Evolutionary conservation across 2,329 filamentous ascomycete species (phyloP).

Genomic region (Thelonectria discophora): DNA sequence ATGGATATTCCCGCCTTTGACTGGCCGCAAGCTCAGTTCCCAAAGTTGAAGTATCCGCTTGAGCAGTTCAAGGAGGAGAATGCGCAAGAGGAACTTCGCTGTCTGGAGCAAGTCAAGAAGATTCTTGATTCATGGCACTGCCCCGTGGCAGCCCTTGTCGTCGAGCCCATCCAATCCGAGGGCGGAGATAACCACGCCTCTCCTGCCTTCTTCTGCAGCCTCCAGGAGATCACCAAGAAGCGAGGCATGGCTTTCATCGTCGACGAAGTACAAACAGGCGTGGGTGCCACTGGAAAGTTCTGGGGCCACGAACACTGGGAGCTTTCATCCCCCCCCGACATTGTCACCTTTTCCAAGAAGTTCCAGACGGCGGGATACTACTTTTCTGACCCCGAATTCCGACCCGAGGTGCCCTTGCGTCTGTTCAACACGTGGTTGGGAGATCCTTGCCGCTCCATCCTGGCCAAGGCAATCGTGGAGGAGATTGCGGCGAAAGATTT

Average conservation of each 20-base stretch:
- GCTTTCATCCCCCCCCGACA: slow-evolving; percentile 80
- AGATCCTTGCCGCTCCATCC: slow-evolving; percentile 82
- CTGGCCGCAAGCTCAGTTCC: slow-evolving; percentile 91
- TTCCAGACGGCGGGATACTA: slow-evolving; percentile 18
- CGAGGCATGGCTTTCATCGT: slow-evolving; percentile 79
- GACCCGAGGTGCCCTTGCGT: slow-evolving; percentile 90
- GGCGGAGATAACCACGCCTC: slow-evolving; percentile 87
- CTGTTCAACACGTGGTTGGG: slow-evolving; percentile 99
- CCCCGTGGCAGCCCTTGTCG: slow-evolving; percentile 76
- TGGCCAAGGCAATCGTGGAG: slow-evolving; percentile 84
- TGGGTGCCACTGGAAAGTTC: slow-evolving; percentile 91
- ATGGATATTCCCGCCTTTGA: slow-evolving; percentile 93
- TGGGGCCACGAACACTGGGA: slow-evolving; percentile 97
- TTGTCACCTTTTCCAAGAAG: slow-evolving; percentile 91
- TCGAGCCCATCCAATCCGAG: slow-evolving; percentile 85
- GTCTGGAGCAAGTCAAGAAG: slow-evolving; percentile 76
- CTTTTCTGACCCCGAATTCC: slow-evolving; percentile 67
- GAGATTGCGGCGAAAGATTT: slow-evolving; percentile 63
- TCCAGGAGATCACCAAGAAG: slow-evolving; percentile 75
- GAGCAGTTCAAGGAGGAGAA: slow-evolving; percentile 84
- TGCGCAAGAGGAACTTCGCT: slow-evolving; percentile 74
- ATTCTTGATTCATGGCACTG: slow-evolving; percentile 73
- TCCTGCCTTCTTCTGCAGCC: slow-evolving; percentile 78
- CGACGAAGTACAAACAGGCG: slow-evolving; percentile 88
- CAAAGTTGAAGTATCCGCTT: slow-evolving; percentile 83